Evolutionary conservation across 306 rosid genomes (phyloP), one percentile per base, ranked within the genome.

Genomic region (Erythrophleum fordii): DNA sequence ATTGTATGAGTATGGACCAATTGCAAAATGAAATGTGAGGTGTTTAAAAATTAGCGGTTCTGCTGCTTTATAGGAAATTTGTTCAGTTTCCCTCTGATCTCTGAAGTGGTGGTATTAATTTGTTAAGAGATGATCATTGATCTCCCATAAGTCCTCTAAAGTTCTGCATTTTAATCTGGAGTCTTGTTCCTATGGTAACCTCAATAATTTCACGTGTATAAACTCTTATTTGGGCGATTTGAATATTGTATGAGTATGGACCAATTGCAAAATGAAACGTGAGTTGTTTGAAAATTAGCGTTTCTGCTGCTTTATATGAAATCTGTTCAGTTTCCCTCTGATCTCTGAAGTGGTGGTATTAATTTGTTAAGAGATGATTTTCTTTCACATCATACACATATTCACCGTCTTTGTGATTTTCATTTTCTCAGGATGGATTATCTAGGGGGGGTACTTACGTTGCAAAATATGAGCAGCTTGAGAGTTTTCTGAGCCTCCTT

Each of bases 401-500:
- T 76, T 81, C 29, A 77, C 49, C 20, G 26, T 42, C 53, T 52
- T 37, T 66, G 51, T 53, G 73, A 31, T 23, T 35, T 77, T 48
- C 66, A 26, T 65, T 78, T 83, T 81, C 58, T 66, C 96, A 95
- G 99, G 98, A 89, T 76, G 97, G 94, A 64, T 90, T 88, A 69
- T 83, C 82, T 8, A 88, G 92, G 23, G 92, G 90, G 25, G 87
- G 85, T 64, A 77, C 79, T 71, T 77, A 79, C 82, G 75, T 64
- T 62, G 85, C 85, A 84, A 89, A 89, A 87, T 88, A 90, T 8
- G 86, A 80, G 75, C 92, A 86, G 88, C 90, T 95, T 26, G 97
- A 92, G 85, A 87, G 83, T 53, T 93, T 95, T 87, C 86, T 87
- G 66, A 85, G 88, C 78, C 92, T 87, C 80, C 95, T 94, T 41